Evolutionary conservation across 1,284 basidiomycete genomes (phyloP).

Genomic region (Mycosarcoma mackinlayi): DNA sequence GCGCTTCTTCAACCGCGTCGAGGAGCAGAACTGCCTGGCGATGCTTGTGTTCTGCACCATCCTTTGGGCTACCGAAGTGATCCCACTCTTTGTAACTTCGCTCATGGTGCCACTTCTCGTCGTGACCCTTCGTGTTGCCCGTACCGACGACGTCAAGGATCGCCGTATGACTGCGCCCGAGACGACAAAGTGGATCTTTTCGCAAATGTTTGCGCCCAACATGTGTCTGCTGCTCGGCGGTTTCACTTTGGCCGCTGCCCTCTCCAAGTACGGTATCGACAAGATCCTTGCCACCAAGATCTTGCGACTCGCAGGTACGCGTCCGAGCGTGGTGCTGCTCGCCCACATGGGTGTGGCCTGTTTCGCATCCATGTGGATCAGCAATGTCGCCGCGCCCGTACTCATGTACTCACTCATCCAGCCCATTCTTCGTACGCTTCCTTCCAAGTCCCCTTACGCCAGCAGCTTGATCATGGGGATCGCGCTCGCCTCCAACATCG

Average conservation of each 20-base stretch:
- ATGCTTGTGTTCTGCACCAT: slow-evolving; percentile 91
- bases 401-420: slow-evolving; percentile 96
- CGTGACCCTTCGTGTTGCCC: slow-evolving; percentile 86
- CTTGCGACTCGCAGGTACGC: slow-evolving; percentile 87
- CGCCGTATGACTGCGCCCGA: slow-evolving; percentile 75
- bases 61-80: slow-evolving; percentile 96
- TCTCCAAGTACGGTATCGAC: slow-evolving; percentile 98
- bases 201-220: slow-evolving; percentile 82
- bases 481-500: slow-evolving; percentile 96
- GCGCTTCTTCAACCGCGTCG: slow-evolving; percentile 72
- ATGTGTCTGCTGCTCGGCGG: slow-evolving; percentile 81
- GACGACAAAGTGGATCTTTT: slow-evolving; percentile 82
- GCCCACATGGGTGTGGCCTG: slow-evolving; percentile 97
- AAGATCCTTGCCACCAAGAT: slow-evolving; percentile 88
- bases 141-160: slow-evolving; percentile 74
- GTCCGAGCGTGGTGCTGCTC: slow-evolving; percentile 85
- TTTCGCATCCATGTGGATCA: slow-evolving; percentile 99
- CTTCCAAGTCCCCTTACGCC: slow-evolving; percentile 85
- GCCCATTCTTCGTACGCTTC: slow-evolving; percentile 93
- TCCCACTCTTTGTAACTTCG: slow-evolving; percentile 95
- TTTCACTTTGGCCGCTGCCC: slow-evolving; percentile 96
- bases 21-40: slow-evolving; percentile 91
- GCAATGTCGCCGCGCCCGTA: slow-evolving; percentile 96
- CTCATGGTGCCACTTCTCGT: slow-evolving; percentile 87
- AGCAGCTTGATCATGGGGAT: slow-evolving; percentile 94